Percentiles rank a stretch among this genome's conserved stretches.
Conservation (phyloP, 352 stramenopile species). For the Elongisporangium anandrum region DNA sequence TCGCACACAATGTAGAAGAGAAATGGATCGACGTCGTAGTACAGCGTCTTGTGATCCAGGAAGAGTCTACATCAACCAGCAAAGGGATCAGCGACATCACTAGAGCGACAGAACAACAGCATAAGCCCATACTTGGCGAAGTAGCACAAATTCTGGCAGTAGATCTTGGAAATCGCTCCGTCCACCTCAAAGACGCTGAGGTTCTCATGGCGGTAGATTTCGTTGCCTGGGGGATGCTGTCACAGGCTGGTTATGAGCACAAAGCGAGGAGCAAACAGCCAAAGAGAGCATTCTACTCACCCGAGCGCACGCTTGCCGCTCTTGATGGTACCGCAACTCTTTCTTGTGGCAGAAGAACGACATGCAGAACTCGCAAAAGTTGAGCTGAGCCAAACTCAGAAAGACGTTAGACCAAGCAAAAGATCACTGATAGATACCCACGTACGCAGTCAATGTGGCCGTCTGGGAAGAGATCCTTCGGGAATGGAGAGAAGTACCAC, state of each 20-base stretch:
- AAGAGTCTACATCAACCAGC: slow-evolving; percentile 83
- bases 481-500: slow-evolving; percentile 98
- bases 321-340: slow-evolving; percentile 61
- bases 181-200: slow-evolving; percentile 97
- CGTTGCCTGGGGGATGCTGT: slow-evolving; percentile 74
- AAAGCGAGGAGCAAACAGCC: background rate
- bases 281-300: slow-evolving; percentile 20
- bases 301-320: slow-evolving; percentile 55
- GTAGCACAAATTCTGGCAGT: slow-evolving; percentile 99
- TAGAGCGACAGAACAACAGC: background rate
- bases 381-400: slow-evolving; percentile 35
- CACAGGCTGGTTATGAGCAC: background rate
- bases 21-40: slow-evolving; percentile 99
- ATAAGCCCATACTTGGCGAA: slow-evolving; percentile 89
- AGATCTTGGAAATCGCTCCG: slow-evolving; percentile 94
- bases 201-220: slow-evolving; percentile 94
- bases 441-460: slow-evolving; percentile 80
- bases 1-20: slow-evolving; percentile 99
- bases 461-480: slow-evolving; percentile 92
- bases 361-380: slow-evolving; percentile 90
- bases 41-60: slow-evolving; percentile 99
- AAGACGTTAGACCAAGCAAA: background rate
- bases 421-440: slow-evolving; percentile 3
- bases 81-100: background rate
- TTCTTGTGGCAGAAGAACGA: slow-evolving; percentile 82